Percentiles rank a stretch among this genome's conserved stretches.
Evolutionary conservation across 352 stramenopile genomes (phyloP).

Genomic region (Pythium scleroteichum): DNA sequence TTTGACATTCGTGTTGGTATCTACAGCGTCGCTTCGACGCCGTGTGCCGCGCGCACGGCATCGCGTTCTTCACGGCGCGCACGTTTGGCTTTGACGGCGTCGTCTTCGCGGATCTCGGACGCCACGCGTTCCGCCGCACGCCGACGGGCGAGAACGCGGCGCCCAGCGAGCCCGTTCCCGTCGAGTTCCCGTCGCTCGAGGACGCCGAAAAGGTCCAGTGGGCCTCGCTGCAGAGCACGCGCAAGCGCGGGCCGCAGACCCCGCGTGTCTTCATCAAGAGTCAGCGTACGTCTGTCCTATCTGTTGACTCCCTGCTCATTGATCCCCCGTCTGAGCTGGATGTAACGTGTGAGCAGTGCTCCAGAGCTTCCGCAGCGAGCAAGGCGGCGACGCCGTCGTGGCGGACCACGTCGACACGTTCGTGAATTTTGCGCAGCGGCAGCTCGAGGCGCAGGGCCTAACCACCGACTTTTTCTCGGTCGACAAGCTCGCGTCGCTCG

Average conservation of each 20-base stretch:
- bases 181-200: slow-evolving; percentile 62
- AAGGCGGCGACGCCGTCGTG: slow-evolving; percentile 12
- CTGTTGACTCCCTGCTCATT: no score
- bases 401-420: slow-evolving; percentile 42
- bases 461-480: slow-evolving; percentile 56
- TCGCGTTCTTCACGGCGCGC: slow-evolving; percentile 73
- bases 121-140: slow-evolving; percentile 65
- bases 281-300: slow-evolving; percentile 45
- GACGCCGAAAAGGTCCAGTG: slow-evolving; percentile 51
- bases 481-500: slow-evolving; percentile 52
- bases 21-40: slow-evolving; percentile 54
- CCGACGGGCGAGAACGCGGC: slow-evolving; percentile 22
- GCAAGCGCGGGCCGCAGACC: slow-evolving; percentile 70
- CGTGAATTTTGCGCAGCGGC: slow-evolving; percentile 50
- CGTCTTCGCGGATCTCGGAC: slow-evolving; percentile 78
- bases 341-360: slow-evolving; percentile 41
- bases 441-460: slow-evolving; percentile 63
- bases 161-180: slow-evolving; percentile 37
- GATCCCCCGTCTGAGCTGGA: not conserved
- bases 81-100: slow-evolving; percentile 81
- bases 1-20: not conserved
- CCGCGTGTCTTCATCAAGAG: slow-evolving; percentile 80
- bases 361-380: slow-evolving; percentile 48
- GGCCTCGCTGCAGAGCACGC: slow-evolving; percentile 63
- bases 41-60: slow-evolving; percentile 51